Evolutionary conservation across 1,284 basidiomycete species (phyloP).

Genomic region (Meripilus lineatus): DNA sequence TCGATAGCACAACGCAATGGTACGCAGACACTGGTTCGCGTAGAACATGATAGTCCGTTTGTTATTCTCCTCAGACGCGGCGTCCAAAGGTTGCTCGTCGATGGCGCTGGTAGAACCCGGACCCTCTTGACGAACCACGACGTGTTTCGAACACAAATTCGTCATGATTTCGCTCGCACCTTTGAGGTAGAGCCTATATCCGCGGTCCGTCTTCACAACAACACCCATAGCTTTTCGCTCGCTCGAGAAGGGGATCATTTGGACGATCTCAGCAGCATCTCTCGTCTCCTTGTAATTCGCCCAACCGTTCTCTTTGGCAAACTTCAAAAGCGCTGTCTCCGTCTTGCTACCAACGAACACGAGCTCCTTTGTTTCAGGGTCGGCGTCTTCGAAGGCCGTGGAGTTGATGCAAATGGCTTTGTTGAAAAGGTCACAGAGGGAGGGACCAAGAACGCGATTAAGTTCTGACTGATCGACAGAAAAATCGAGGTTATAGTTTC

Average conservation of each 20-base stretch:
- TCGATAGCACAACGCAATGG: constrained; percentile 89
- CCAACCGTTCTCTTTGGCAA: constrained; percentile 89
- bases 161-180: constrained; percentile 93
- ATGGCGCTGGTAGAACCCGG: constrained; percentile 35
- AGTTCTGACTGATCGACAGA: constrained; percentile 77
- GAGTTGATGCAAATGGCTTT: constrained; percentile 90
- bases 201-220: constrained; percentile 58
- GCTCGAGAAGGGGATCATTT: constrained; percentile 95
- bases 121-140: constrained; percentile 55
- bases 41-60: constrained; percentile 93
- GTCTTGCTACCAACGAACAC: constrained; percentile 95
- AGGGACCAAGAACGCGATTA: constrained; percentile 58
- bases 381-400: constrained; percentile 88
- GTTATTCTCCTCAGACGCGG: constrained; percentile 73
- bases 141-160: constrained; percentile 67
- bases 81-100: constrained; percentile 58
- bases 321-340: constrained; percentile 88
- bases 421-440: constrained; percentile 73
- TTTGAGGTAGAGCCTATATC: constrained; percentile 82
- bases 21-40: constrained; percentile 91
- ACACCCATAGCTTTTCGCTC: constrained; percentile 97
- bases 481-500: constrained; percentile 63
- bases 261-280: constrained; percentile 65
- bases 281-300: constrained; percentile 68
- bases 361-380: constrained; percentile 58